Evolutionary conservation across 139 green algal species (phyloP), one percentile per base, ranked within the genome.

Genomic region (Marvania coccoides): DNA sequence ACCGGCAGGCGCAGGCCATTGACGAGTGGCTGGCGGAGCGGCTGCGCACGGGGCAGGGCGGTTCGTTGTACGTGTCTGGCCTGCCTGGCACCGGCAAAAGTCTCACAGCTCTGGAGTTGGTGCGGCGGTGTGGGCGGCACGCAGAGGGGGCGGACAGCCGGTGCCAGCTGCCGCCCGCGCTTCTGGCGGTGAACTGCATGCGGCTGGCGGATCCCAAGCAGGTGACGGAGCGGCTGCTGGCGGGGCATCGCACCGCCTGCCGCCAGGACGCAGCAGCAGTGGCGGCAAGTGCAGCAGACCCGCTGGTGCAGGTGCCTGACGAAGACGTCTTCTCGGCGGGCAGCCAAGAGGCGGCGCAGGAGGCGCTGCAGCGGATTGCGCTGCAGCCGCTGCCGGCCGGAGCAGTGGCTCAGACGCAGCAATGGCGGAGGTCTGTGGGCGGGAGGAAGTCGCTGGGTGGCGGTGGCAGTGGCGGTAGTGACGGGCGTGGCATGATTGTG

Each of bases 121-220:
- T 78, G 40, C 40, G 74, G 3, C 51, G 63, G 29, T 68, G 64
- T 33, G 51, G 40, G 40, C 42, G 35, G 30, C 45, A 37, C 37
- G 26, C 38, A 36, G 34, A 55, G 3, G 26, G 34, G 19, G 1
- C 37, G n/a, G 34, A 23, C 14, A 23, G 47, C 28, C 6, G 47
- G 34, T 6, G 45, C 46, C 31, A 29, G 47, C n/a, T 34, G 9
- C 73, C 72, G 3, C 79, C 81, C 15, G 65, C 64, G 15, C 33
- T 81, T 23, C 36, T 87, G 9, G 78, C 75, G 14, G 76, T 87
- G 46, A 87, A 86, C 58, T 87, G 81, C 69, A 86, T 86, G 79
- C 58, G 61, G 5, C 61, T 86, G 34, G 39, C 59, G 3, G 47
- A 66, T 19, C 58, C 79, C 0, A 45, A 58, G 29, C 67, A 79